Evolutionary conservation across 1,139 yeast genomes (phyloP), one percentile per base, ranked within the genome.

Genomic region (Hanseniaspora uvarum): DNA sequence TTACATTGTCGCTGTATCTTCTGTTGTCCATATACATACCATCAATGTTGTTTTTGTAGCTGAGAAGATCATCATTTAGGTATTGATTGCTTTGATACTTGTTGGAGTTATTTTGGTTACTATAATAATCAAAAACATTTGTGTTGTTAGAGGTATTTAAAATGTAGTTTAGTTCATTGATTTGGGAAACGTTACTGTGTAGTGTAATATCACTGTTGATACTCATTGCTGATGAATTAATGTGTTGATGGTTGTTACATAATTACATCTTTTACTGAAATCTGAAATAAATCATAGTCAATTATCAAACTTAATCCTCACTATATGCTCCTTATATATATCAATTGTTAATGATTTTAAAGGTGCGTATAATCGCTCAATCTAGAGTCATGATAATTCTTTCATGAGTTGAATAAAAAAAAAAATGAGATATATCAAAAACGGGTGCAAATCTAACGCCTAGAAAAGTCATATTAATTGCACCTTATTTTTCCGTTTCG

Each of bases 141-240:
- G 53, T 19, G 26, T 43, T 28, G 14, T 28, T 28, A 7, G 33
- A 23, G n/a, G 28, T 23, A 31, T 36, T 36, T 16, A 43, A 11
- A 21, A 44, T 30, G 7, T 50, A 18, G 33, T 50, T 50, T 12
- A 50, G 37, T 10, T 50, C 53, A 23, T 28, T 50, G 12, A 50
- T 50, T 44, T 50, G 53, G 10, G 40, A 37, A 19, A 50, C 44
- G 28, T 30, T 50, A 31, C 36, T 43, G 46, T 44, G 46, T 31
- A 44, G 16, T 11, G 46, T 44, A 16, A 44, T 44, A 38, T 44
- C 46, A 44, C 46, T 44, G 37, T 44, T 44, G 26, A 44, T 19
- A 44, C 46, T 44, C 46, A 44, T 44, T 14, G 43, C 11, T 28
- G 31, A 18, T 23, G 6, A 10, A 14, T 24, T 39, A 8, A 5